Base-by-base conservation (phyloP, 768 basidiomycete species). In the Tulasnella sp. region DNA sequence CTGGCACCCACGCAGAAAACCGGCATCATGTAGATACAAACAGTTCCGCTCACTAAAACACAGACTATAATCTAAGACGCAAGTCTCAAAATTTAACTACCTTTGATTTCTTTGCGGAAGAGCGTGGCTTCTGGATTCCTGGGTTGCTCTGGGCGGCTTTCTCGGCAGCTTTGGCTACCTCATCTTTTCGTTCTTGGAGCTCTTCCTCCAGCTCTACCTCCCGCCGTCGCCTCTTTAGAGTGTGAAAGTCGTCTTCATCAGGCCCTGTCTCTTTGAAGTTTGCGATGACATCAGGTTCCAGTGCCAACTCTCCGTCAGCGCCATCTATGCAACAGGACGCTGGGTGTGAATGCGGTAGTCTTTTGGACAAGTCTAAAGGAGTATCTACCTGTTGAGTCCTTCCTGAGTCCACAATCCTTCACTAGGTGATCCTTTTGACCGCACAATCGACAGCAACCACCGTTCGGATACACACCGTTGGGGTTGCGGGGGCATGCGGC, bases 171-270 rank as follows among this genome's bases (percentile, higher is more conserved):
- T 31, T 46, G 40, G 14, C 9, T 2, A 79, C 31, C 19, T 12
- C 10, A 12, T 74, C 36, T n/a, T 31, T 40, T 21, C 68, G 78
- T 68, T 83, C 80, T 74, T 80, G 71, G 71, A 80, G 84, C 82
- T 88, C 90, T 82, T 92, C 91, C 38, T 91, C 89, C 39, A 85
- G 87, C 39, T 93, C 90, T 0, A 94, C 87, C 80, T 92, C 90
- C 14, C 84, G 85, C 71, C 87, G 89, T 76, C 86, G 88, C 68
- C 95, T 89, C 83, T 92, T 92, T 84, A 96, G 88, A 0, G 87
- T 87, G 84, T 96, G 96, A 86, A 97, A 98, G 84, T 98, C 97
- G 83, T 98, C 97, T 84, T 98, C 97, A 84, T 98, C 97, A 12
- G 97, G 92, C 34, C 95, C 95, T 0, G 89, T 91, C 52, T 86